Evolutionary conservation across 1,284 basidiomycete genomes (phyloP).

Genomic region (Leccinum subatratum): DNA sequence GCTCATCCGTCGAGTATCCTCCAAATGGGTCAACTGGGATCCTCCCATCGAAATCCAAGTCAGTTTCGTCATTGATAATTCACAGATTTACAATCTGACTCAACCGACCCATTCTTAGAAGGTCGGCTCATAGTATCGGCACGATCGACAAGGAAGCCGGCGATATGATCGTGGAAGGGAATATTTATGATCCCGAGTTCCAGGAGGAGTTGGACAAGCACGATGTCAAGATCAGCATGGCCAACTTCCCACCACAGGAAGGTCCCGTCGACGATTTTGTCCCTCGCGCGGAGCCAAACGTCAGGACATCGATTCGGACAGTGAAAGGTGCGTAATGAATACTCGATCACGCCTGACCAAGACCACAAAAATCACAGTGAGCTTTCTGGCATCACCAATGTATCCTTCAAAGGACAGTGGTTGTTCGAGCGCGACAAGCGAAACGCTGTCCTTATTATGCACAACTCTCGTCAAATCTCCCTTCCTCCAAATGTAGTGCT

Average conservation of each 20-base stretch:
- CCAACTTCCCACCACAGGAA: constrained; percentile 17
- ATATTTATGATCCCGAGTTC: constrained; percentile 27
- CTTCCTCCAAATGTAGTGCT: constrained; percentile 19
- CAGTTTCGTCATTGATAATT: constrained; percentile 1
- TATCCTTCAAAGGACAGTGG: constrained; percentile 22
- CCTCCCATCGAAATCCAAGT: constrained; percentile 21
- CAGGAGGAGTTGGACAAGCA: constrained; percentile 20
- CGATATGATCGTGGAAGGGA: constrained; percentile 23
- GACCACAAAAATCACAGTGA: constrained; percentile 7
- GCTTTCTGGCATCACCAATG: constrained; percentile 8
- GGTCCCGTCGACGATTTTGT: constrained; percentile 21
- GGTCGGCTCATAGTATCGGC: constrained; percentile 27
- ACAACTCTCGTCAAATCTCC: constrained; percentile 20
- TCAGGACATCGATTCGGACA: constrained; percentile 6
- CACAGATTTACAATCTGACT: constrained; percentile 3
- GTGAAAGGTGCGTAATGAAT: constrained; percentile 12
- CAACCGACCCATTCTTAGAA: constrained; percentile 6
- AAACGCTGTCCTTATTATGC: constrained; percentile 23
- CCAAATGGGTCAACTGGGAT: constrained; percentile 31
- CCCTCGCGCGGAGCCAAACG: constrained; percentile 15
- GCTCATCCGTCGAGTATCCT: constrained; percentile 22
- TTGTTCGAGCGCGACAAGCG: constrained; percentile 18
- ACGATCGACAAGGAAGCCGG: constrained; percentile 23
- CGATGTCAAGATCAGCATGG: constrained; percentile 14
- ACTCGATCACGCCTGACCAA: background rate